These are phyloP conservation scores for Capsicum baccatum DNA, from an alignment of 257 asterid species.

Conservation along the genomic window DNA sequence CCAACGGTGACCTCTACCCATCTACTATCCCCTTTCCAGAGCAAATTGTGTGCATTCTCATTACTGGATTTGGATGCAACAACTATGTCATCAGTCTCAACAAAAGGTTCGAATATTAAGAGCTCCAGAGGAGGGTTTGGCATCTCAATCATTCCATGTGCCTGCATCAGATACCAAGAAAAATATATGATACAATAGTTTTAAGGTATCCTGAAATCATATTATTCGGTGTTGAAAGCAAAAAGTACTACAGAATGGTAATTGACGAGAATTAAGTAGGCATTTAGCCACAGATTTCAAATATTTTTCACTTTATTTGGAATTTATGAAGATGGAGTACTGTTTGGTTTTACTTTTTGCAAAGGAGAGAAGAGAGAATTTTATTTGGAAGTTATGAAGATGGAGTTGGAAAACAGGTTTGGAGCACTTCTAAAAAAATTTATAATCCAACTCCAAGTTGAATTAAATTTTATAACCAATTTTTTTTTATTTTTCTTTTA, in stretches of 20 bases:
- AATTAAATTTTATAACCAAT: too few relatives aligned
- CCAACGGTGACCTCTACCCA: conserved; percentile 97
- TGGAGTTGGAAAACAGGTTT: too few relatives aligned
- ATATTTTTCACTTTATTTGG: too few relatives aligned
- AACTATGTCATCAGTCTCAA: conserved; percentile 80
- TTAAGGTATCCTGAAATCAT: conserved; percentile 21
- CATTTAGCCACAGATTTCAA: too few relatives aligned
- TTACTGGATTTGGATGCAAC: conserved; percentile 57
- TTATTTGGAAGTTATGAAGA: too few relatives aligned
- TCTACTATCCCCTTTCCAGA: conserved; percentile 82
- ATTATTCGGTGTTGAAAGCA: neutral
- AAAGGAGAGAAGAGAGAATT: too few relatives aligned
- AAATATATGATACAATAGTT: conserved; percentile 18
- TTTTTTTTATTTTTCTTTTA: too few relatives aligned
- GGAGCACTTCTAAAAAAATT: too few relatives aligned
- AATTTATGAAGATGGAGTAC: too few relatives aligned
- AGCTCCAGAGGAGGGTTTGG: conserved; percentile 79
- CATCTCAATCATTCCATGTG: conserved; percentile 88
- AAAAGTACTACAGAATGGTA: neutral
- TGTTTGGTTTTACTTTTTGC: too few relatives aligned
- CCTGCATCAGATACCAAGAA: conserved; percentile 44
- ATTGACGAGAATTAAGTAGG: neutral
- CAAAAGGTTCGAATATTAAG: conserved; percentile 81
- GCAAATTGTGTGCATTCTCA: conserved; percentile 52
- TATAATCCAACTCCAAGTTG: too few relatives aligned